A percentile compares a stretch with the other conserved stretches of the same genome.
Evolutionary conservation across 768 basidiomycete species (phyloP).

Genomic region (Amanita thiersii): DNA sequence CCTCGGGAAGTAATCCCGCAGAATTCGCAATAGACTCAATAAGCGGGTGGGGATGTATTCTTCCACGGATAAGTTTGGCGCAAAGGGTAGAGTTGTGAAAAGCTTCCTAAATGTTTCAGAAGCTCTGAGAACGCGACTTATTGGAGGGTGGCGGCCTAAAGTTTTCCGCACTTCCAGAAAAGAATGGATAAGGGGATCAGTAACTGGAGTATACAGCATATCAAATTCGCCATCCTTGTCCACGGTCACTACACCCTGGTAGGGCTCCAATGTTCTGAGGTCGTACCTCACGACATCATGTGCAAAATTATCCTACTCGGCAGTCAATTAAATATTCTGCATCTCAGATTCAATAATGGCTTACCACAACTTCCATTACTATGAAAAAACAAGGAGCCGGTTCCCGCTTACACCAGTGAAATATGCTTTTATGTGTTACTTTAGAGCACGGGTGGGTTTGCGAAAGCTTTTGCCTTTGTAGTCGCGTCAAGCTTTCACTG

Average conservation of each 20-base stretch:
- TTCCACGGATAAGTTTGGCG: conserved; percentile 78
- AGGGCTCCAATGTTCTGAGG: conserved; percentile 66
- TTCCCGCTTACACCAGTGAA: conserved; percentile 73
- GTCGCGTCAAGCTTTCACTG: conserved; percentile 62
- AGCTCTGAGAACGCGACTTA: conserved; percentile 45
- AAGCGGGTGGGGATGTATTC: conserved; percentile 94
- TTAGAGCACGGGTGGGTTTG: conserved; percentile 58
- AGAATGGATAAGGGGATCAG: conserved; percentile 76
- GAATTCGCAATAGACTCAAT: conserved; percentile 72
- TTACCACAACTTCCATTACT: conserved; percentile 90
- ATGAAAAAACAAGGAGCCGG: conserved; percentile 86
- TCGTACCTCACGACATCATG: conserved; percentile 95
- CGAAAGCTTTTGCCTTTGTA: conserved; percentile 63
- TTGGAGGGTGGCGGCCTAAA: conserved; percentile 49
- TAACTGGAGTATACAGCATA: conserved; percentile 73
- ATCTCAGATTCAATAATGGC: conserved; percentile 20
- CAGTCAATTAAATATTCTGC: conserved; percentile 1
- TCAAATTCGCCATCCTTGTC: conserved; percentile 77
- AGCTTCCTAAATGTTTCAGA: conserved; percentile 52
- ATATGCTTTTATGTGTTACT: conserved; percentile 72
- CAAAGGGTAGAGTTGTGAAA: conserved; percentile 74
- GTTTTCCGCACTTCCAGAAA: conserved; percentile 64
- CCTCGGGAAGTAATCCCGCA: conserved; percentile 79
- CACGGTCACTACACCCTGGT: conserved; percentile 77
- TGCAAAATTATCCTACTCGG: conserved; percentile 84